Base-by-base conservation (phyloP, 2,329 filamentous ascomycete genomes). In the Diplodia mutila region DNA sequence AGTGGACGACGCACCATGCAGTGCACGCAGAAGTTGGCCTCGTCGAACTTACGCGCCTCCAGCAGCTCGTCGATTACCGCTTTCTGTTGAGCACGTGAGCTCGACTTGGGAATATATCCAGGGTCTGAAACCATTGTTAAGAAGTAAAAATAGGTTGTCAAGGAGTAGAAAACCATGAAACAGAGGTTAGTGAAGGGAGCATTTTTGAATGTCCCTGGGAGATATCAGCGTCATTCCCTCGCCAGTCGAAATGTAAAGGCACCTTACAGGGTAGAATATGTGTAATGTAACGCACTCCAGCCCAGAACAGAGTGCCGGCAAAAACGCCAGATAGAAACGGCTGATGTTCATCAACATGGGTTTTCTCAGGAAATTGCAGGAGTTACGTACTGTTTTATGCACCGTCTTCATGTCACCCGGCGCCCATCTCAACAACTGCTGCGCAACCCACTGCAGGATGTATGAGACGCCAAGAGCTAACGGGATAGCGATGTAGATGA, bases 241-340 rank as follows among this genome's bases (percentile, higher is more conserved):
- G 18, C 61, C 66, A 39, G 37, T 21, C n/a, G 42, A 61, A 29
- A 39, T n/a, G 14, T 21, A n/a, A 11, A 27, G 37, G 48, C 21
- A 29, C 73, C 87, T 78, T 81, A 91, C 90, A 84, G 70, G 90
- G 91, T 61, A 97, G 80, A 49, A 98, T 84, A 14, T 86, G 86
- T 25, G 90, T 86, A 48, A 94, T 72, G 87, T 92, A 99, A 71
- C 90, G 88, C 46, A 92, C 74, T 32, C 89, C 91, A 4, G 93
- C 88, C 83, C 92, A 90, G 75, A 97, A 96, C 21, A 97, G 80
- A 0, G 94, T 91, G 1, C 85, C 94, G 0, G 93, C 90, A 80
- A 99, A 99, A 69, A 99, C 94, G 67, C 95, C 95, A 0, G 95
- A 90, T 72, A 99, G 84, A 85, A 94, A 98, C 14, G 95, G 94